Evolutionary conservation across 2,329 filamentous ascomycete genomes (phyloP).

Genomic region (Fusarium buxicola): DNA sequence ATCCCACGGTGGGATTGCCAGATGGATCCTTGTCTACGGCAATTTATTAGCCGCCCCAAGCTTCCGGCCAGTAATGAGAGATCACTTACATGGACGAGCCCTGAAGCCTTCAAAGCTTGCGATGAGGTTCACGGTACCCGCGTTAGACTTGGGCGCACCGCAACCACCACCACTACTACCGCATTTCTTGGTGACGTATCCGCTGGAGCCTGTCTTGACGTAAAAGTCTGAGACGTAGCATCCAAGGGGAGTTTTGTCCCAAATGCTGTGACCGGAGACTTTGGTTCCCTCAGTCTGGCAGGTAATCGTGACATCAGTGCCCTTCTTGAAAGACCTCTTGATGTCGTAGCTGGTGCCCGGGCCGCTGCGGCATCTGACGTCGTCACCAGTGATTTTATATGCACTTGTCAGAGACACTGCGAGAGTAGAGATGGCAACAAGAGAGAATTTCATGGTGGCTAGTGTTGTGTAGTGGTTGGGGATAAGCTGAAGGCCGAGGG

Average conservation of each 20-base stretch:
- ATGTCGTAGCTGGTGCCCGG: conserved; percentile 9
- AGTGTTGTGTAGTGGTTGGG: background rate
- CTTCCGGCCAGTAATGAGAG: background rate
- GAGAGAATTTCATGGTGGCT: conserved; percentile 10
- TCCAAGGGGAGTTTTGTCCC: conserved; percentile 15
- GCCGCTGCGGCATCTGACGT: conserved; percentile 20
- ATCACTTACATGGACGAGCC: conserved; percentile 25
- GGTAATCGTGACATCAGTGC: conserved; percentile 7
- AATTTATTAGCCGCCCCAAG: too few species aligned
- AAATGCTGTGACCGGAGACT: conserved; percentile 5
- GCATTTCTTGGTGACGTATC: conserved; percentile 6
- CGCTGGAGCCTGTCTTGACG: conserved; percentile 11
- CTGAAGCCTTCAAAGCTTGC: conserved; percentile 28
- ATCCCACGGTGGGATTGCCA: conserved; percentile 61
- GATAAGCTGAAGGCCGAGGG: too few species aligned
- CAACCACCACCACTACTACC: background rate
- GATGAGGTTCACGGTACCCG: conserved; percentile 21
- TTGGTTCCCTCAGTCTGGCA: conserved; percentile 17
- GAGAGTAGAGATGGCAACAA: background rate
- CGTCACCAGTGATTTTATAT: conserved; percentile 15
- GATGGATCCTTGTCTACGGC: conserved; percentile 52
- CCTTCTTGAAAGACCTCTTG: conserved; percentile 7
- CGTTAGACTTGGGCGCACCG: conserved; percentile 20
- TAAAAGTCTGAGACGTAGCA: conserved; percentile 27
- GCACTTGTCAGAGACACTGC: background rate